A percentile compares a stretch with the other conserved stretches of the same genome.
Evolutionary conservation across 2,329 filamentous ascomycete genomes (phyloP).

Genomic region (Dactylellina haptotyla): DNA sequence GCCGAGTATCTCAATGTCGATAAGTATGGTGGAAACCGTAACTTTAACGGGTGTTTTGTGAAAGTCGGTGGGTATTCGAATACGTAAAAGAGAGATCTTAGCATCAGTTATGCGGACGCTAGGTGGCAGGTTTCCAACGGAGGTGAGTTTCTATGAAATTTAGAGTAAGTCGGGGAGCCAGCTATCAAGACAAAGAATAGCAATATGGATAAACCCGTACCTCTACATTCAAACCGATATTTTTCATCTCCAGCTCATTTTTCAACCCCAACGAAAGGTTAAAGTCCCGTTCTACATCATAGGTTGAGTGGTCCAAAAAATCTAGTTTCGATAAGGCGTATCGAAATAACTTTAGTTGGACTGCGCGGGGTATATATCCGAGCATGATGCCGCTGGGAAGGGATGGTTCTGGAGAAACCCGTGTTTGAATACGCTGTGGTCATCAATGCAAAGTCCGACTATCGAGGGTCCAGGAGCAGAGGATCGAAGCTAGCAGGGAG

Average conservation of each 20-base stretch:
- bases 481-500: too few species aligned
- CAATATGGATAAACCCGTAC: conserved; percentile 64
- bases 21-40: conserved; percentile 82
- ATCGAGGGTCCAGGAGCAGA: too few species aligned
- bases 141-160: conserved; percentile 76
- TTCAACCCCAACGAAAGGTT: conserved; percentile 84
- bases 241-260: conserved; percentile 83
- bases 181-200: conserved; percentile 27
- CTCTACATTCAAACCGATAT: conserved; percentile 83
- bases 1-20: conserved; percentile 70
- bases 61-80: conserved; percentile 88
- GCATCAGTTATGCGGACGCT: conserved; percentile 78
- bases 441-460: conserved; percentile 13
- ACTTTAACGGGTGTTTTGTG: conserved; percentile 84
- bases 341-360: conserved; percentile 69
- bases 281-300: conserved; percentile 81
- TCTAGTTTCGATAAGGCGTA: conserved; percentile 86
- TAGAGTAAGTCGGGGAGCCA: background rate
- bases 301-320: conserved; percentile 83
- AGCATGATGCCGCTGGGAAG: conserved; percentile 25
- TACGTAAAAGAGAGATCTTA: conserved; percentile 76
- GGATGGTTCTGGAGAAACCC: conserved; percentile 17
- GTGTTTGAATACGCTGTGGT: background rate
- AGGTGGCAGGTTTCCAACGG: conserved; percentile 77
- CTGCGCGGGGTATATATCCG: conserved; percentile 37